Evolutionary conservation across 306 rosid species (phyloP).

Genomic region (Luffa acutangula): DNA sequence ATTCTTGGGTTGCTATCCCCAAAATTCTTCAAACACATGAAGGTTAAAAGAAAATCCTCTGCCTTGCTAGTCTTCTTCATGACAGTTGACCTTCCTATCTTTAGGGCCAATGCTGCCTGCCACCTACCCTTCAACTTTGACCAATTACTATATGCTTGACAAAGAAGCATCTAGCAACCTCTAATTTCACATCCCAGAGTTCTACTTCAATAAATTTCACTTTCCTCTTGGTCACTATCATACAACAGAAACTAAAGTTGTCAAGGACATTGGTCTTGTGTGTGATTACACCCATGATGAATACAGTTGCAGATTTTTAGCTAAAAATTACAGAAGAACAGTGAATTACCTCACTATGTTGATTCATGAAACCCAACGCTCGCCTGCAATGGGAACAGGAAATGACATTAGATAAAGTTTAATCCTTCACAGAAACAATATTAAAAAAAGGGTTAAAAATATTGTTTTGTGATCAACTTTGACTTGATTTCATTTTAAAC

Average conservation of each 20-base stretch:
- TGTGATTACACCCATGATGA: background rate
- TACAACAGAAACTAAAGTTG: background rate
- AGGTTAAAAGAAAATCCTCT: background rate
- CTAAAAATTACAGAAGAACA: background rate
- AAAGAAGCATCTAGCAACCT: background rate
- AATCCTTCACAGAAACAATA: background rate
- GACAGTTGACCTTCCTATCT: background rate
- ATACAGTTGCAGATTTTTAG: background rate
- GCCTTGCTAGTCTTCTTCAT: background rate
- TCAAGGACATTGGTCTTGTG: background rate
- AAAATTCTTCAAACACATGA: background rate
- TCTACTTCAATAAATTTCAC: background rate
- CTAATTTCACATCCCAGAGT: background rate
- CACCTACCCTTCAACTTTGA: background rate
- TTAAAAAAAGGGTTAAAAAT: background rate
- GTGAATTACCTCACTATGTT: conserved; percentile 2
- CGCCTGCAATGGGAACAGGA: conserved; percentile 3
- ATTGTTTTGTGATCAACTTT: background rate
- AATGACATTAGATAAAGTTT: background rate
- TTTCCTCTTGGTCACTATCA: background rate
- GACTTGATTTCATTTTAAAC: background rate
- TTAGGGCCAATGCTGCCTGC: background rate
- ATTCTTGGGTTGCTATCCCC: background rate
- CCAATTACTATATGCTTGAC: background rate
- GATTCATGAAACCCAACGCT: background rate